Evolutionary conservation across 2,329 filamentous ascomycete genomes (phyloP).

Genomic region (Lithohypha guttulata): DNA sequence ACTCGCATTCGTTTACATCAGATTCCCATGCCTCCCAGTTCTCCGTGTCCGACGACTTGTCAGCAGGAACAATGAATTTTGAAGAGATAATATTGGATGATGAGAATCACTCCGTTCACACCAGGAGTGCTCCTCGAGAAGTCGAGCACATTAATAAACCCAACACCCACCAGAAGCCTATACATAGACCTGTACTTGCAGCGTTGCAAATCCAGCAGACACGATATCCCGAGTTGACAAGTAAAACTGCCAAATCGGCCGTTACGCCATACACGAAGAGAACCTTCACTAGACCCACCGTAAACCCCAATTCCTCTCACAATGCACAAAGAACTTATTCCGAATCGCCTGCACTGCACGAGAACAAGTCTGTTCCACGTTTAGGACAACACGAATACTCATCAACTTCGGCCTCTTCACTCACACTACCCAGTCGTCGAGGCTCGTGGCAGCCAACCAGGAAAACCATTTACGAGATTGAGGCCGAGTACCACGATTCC

Average conservation of each 20-base stretch:
- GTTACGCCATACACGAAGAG: neutral
- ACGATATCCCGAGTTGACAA: neutral
- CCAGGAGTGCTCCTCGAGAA: neutral
- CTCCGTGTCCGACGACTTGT: slow-evolving; percentile 47
- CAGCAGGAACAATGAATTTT: slow-evolving; percentile 70
- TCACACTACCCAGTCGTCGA: slow-evolving; percentile 23
- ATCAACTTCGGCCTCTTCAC: slow-evolving; percentile 13
- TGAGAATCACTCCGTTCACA: slow-evolving; percentile 36
- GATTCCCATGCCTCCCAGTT: slow-evolving; percentile 67
- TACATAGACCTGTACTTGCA: slow-evolving; percentile 5
- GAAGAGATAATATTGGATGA: slow-evolving; percentile 86
- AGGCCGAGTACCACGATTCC: slow-evolving; percentile 41
- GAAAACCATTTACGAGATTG: slow-evolving; percentile 38
- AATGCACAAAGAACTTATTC: neutral
- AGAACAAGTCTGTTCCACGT: neutral
- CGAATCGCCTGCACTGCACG: slow-evolving; percentile 5
- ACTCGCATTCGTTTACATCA: slow-evolving; percentile 81
- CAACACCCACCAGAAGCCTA: neutral
- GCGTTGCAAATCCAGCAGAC: slow-evolving; percentile 1
- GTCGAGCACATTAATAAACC: neutral
- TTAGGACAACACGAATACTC: slow-evolving; percentile 15
- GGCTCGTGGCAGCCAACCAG: slow-evolving; percentile 32
- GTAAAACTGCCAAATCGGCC: slow-evolving; percentile 2
- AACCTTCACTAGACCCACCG: neutral
- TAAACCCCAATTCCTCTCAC: neutral